Evolutionary conservation across 2,329 filamentous ascomycete species (phyloP), one percentile per base, ranked within the genome.

Genomic region (Aschersonia sp.): DNA sequence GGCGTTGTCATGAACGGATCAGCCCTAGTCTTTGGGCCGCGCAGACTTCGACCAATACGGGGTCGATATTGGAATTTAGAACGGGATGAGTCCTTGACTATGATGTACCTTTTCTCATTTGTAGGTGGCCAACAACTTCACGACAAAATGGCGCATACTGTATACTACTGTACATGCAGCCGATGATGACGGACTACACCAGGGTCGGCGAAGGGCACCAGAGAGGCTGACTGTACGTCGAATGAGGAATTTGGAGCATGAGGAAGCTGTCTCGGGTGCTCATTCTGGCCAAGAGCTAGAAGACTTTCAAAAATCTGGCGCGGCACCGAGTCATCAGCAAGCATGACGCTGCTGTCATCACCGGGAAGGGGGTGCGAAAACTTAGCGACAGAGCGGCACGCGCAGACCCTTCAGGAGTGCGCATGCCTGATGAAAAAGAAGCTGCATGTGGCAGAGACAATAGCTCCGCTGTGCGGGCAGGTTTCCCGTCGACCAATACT

Each of bases 401-500:
- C 20, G 20, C 20, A 20, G 20, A 20, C 20, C 20, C 20, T 20
- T 20, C 20, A 20, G 20, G 20, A 20, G 20, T 20, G 20, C 20
- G 20, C 20, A 20, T 20, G 20, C 20, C 20, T 20, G 20, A 20
- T 20, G 20, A 20, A 20, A 20, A 56, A 56, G 50, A 50, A 49
- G 30, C n/a, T 28, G 40, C 48, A 45, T 44, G 40, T 45, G 29
- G 35, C 30, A 20, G 48, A 30, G 42, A 40, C n/a, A 44, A 45
- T 56, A 55, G 55, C 60, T 61, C 59, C 55, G 60, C 52, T 54
- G 51, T 58, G 66, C 60, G 67, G 59, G 60, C 65, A 55, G 58
- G 54, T 66, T 20, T 71, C 67, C 66, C 65, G 67, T 68, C 71
- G 68, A 68, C 59, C 63, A 63, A 61, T 50, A 60, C 59, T 52